phyloP scores from a whole-genome alignment of 2,329 filamentous ascomycete species.

The Lecanicillium sp. region DNA sequence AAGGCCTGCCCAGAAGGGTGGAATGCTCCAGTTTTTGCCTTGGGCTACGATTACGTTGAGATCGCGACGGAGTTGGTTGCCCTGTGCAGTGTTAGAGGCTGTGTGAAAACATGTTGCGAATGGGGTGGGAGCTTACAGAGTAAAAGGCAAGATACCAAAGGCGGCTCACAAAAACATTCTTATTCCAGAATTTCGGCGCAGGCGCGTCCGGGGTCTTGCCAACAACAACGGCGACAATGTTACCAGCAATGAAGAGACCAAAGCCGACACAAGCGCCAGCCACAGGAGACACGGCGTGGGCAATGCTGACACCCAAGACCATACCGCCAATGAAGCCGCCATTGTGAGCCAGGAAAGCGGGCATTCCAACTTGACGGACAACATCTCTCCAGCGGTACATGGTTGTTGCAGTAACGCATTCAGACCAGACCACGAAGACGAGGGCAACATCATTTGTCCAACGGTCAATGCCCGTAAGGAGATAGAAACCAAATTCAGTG shows the following conservation, averaged over 20 bases:
- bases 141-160: slow-evolving; percentile 49
- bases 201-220: slow-evolving; percentile 31
- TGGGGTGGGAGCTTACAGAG: slow-evolving; percentile 35
- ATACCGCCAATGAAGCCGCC: slow-evolving; percentile 44
- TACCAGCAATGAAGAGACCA: slow-evolving; percentile 38
- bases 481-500: slow-evolving; percentile 48
- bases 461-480: slow-evolving; percentile 44
- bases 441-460: slow-evolving; percentile 48
- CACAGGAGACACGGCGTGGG: slow-evolving; percentile 34
- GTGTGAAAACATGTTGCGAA: background rate
- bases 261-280: slow-evolving; percentile 43
- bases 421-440: slow-evolving; percentile 44
- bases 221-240: slow-evolving; percentile 29
- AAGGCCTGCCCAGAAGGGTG: slow-evolving; percentile 39
- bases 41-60: slow-evolving; percentile 44
- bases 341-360: slow-evolving; percentile 37
- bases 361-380: slow-evolving; percentile 32
- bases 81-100: slow-evolving; percentile 26
- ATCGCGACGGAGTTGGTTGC: slow-evolving; percentile 46
- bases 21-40: slow-evolving; percentile 49
- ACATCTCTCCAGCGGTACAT: slow-evolving; percentile 44
- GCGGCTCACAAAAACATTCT: slow-evolving; percentile 25
- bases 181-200: slow-evolving; percentile 33
- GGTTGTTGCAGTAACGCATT: slow-evolving; percentile 43
- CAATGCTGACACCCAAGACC: slow-evolving; percentile 40